Base-by-base conservation (phyloP, 345 rosid species). In the Citrus mangshanensis region DNA sequence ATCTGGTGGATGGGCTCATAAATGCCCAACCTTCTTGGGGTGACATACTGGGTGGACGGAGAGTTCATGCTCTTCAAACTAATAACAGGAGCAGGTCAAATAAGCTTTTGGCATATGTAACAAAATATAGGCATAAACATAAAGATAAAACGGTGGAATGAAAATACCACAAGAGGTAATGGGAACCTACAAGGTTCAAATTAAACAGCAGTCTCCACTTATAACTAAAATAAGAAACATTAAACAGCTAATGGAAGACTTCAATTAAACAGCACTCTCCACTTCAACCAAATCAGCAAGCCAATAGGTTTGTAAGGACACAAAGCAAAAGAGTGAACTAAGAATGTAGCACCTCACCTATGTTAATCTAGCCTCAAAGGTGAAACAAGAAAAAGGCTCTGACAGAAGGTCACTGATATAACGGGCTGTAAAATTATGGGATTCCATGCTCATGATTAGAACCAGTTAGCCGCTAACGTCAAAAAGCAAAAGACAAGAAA, bases 1-100 rank as follows among this genome's bases (percentile, higher is more conserved):
- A 92, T 84, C 80, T 88, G 97, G 84, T 88, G 90, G 64, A 91
- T 82, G 62, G 90, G 85, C 75, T 94, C 95, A 82, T 96, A 92
- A 28, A 92, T 85, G n/a, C 83, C 89, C 87, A 93, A 84, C 85
- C 95, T 85, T 84, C 88, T 88, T 51, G 91, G 77, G 32, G 92
- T 79, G 71, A 94, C 91, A 82, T 94, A 93, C 84, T 93, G 97
- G 46, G 95, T 73, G 9, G 97, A 86, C 5, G 96, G 65, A 68
- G 97, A 87, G 87, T 93, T 89, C 99, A 96, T 94, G 80, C 78
- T 89, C 84, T 75, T 78, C 84, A 72, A 74, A 79, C 85, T 88
- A 64, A 40, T 25, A 73, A 83, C 49, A 24, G 68, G 70, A 65
- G 27, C 64, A 83, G 75, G 76, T 86, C 72, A 75, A 46, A 68